phyloP scores from a whole-genome alignment of 139 green algal genomes.

The Spirogloea muscicola region DNA sequence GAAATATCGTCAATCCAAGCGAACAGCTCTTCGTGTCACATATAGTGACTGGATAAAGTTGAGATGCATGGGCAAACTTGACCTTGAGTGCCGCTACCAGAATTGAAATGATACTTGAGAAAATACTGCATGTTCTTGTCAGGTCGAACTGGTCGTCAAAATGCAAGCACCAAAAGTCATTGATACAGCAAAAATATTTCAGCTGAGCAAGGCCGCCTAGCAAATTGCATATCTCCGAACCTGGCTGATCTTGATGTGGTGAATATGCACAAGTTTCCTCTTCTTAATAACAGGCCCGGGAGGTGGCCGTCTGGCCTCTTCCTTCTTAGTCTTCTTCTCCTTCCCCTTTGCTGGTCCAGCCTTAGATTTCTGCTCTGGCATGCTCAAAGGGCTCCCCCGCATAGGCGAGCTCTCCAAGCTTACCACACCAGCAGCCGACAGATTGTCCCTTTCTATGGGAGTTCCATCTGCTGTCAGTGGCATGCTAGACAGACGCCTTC shows the following conservation, averaged over 20 bases:
- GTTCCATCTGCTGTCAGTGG: no score
- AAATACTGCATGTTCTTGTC: not conserved
- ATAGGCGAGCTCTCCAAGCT: no score
- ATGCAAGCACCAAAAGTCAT: not conserved
- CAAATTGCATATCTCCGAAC: not conserved
- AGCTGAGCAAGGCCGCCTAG: not conserved
- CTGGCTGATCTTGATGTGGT: conserved; percentile 28
- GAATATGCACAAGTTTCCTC: conserved; percentile 12
- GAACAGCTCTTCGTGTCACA: not conserved
- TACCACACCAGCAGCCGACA: no score
- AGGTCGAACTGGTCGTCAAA: not conserved
- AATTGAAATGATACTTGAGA: not conserved
- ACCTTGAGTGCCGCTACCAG: not conserved
- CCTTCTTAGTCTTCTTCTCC: conserved; percentile 1
- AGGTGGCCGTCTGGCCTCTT: not conserved
- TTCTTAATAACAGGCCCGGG: not conserved
- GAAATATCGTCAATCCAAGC: not conserved
- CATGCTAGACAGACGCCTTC: no score
- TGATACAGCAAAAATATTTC: not conserved
- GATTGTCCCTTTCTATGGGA: no score
- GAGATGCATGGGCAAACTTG: not conserved
- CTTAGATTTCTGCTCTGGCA: no score
- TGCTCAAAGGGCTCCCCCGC: no score
- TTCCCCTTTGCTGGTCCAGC: no score
- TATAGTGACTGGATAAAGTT: not conserved